Percentiles rank a stretch among this genome's conserved stretches.
phyloP scores from a whole-genome alignment of 352 stramenopile species.

The Phytopythium boreale region DNA sequence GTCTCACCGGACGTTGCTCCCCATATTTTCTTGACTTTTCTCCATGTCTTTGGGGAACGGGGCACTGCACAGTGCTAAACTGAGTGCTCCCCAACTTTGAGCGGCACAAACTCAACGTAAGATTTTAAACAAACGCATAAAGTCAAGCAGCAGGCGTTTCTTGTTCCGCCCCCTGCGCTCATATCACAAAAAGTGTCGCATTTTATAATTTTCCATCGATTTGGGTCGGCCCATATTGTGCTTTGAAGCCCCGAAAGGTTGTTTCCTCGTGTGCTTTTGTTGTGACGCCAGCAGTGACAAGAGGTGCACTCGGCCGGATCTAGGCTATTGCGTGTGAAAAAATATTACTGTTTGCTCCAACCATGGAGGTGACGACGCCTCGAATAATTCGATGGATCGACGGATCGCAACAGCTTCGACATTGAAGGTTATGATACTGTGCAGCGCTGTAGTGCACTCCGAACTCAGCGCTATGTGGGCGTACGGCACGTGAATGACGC shows the following conservation, averaged over 20 bases:
- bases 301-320: background rate
- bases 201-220: background rate
- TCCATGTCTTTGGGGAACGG: too few relatives aligned
- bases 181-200: background rate
- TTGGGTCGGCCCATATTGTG: background rate
- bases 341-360: background rate
- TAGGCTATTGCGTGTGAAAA: background rate
- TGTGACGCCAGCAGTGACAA: background rate
- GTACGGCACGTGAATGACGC: background rate
- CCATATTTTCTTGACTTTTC: conserved; percentile 4
- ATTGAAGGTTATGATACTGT: too few relatives aligned
- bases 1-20: conserved; percentile 1
- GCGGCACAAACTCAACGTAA: too few relatives aligned
- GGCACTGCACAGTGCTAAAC: too few relatives aligned
- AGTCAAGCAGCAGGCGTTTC: background rate
- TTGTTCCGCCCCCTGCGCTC: background rate
- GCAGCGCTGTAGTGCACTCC: too few relatives aligned
- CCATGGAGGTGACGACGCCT: background rate
- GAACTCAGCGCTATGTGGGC: background rate
- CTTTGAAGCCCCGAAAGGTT: too few relatives aligned
- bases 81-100: too few relatives aligned
- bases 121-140: too few relatives aligned
- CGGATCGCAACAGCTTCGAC: background rate
- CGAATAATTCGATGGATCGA: background rate
- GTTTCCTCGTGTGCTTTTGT: background rate